phyloP scores from a whole-genome alignment of 2,329 filamentous ascomycete genomes.

The Keithomyces neogunnii region DNA sequence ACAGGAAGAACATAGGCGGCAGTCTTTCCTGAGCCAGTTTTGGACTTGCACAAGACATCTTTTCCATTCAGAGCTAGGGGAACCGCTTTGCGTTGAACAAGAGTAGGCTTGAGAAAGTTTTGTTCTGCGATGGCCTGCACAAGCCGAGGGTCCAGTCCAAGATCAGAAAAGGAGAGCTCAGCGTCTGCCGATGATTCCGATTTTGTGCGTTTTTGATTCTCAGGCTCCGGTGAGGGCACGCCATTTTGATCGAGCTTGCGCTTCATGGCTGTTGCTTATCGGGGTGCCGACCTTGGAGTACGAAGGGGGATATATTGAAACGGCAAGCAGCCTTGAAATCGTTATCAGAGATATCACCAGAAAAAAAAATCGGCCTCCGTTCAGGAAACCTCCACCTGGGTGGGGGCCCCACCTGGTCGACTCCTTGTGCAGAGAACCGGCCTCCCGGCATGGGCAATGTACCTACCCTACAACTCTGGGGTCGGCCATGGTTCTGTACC shows the following conservation, averaged over 20 bases:
- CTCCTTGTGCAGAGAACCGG: too few relatives aligned
- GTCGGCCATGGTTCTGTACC: too few relatives aligned
- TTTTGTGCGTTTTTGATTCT: slow-evolving; percentile 12
- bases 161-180: slow-evolving; percentile 57
- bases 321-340: background rate
- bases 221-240: slow-evolving; percentile 29
- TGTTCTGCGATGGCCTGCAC: slow-evolving; percentile 79
- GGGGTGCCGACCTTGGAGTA: background rate
- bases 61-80: slow-evolving; percentile 79
- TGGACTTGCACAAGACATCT: slow-evolving; percentile 85
- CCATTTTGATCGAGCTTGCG: slow-evolving; percentile 52
- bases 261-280: slow-evolving; percentile 37
- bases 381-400: too few relatives aligned
- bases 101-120: slow-evolving; percentile 78
- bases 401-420: too few relatives aligned
- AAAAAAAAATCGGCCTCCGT: background rate
- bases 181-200: slow-evolving; percentile 23
- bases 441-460: too few relatives aligned
- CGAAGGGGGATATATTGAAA: background rate
- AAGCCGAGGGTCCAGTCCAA: slow-evolving; percentile 77
- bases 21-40: slow-evolving; percentile 95
- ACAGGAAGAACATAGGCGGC: slow-evolving; percentile 90
- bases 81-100: slow-evolving; percentile 80
- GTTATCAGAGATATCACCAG: background rate
- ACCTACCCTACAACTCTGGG: too few relatives aligned